Evolutionary conservation across 176 grass and related monocot genomes (phyloP).

Genomic region (Guadua angustifolia): DNA sequence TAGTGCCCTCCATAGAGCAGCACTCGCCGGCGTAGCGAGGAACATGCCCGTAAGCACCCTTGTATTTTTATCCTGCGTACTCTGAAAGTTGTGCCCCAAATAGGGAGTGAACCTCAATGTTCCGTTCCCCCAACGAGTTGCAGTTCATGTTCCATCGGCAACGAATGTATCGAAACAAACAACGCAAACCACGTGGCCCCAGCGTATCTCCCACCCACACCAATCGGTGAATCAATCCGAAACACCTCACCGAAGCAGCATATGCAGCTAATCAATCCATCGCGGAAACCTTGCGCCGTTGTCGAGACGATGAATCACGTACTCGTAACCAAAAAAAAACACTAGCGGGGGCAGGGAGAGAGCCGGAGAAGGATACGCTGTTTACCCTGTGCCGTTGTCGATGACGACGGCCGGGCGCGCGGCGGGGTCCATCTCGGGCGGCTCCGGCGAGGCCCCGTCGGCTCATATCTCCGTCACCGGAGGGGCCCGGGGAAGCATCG

Average conservation of each 20-base stretch:
- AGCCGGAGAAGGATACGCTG: neutral
- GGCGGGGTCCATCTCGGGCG: conserved; percentile 67
- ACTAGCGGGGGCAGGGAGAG: neutral
- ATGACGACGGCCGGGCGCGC: conserved; percentile 89
- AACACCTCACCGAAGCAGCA: neutral
- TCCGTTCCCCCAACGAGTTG: no score
- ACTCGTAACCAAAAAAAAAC: neutral
- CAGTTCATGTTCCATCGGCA: neutral
- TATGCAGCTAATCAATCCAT: neutral
- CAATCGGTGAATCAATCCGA: neutral
- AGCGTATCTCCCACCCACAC: neutral
- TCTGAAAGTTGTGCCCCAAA: neutral
- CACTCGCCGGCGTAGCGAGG: no score
- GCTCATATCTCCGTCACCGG: conserved; percentile 46
- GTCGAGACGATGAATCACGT: neutral
- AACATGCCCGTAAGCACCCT: no score
- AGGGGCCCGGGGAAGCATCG: conserved; percentile 39
- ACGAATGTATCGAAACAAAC: neutral
- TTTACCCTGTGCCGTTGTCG: conserved; percentile 94
- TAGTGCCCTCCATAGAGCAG: no score
- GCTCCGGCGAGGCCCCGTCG: neutral
- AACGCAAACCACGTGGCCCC: neutral
- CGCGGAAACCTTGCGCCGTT: neutral
- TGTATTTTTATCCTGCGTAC: no score
- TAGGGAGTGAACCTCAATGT: neutral